A percentile compares a stretch with the other conserved stretches of the same genome.
These are phyloP conservation scores for Mycena metata DNA, from an alignment of 768 basidiomycete species.

Conservation along the genomic window DNA sequence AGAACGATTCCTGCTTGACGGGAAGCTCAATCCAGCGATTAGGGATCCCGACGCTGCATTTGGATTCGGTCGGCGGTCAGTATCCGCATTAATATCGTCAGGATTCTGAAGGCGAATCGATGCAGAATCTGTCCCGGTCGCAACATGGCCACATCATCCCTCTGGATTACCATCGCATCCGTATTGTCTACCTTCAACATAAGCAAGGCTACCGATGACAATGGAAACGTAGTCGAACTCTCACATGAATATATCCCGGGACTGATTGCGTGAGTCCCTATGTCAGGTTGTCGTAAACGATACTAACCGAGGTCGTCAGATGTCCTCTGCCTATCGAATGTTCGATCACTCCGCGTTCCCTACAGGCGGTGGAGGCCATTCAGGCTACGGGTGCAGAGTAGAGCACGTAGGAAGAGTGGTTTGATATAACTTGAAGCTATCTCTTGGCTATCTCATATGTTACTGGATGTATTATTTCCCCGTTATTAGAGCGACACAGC, in stretches of 20 bases:
- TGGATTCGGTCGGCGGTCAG: conserved; percentile 8
- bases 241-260: conserved; percentile 15
- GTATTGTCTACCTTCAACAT: conserved; percentile 7
- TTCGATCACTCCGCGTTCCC: background rate
- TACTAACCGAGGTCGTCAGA: background rate
- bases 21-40: background rate
- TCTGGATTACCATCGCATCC: conserved; percentile 10
- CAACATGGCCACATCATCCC: conserved; percentile 8
- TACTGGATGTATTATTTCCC: too few species aligned
- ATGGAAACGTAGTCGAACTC: conserved; percentile 1
- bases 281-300: background rate
- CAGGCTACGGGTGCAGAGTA: background rate
- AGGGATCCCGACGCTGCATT: background rate
- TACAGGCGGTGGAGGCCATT: background rate
- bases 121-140: conserved; percentile 10
- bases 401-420: too few species aligned
- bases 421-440: too few species aligned
- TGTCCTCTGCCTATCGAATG: conserved; percentile 5
- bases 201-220: background rate
- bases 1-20: too few species aligned
- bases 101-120: background rate
- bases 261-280: too few species aligned
- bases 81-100: background rate
- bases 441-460: too few species aligned
- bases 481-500: too few species aligned